These are phyloP conservation scores for Candida krabiensis DNA, from an alignment of 805 yeast genomes.

Conservation along the genomic window DNA sequence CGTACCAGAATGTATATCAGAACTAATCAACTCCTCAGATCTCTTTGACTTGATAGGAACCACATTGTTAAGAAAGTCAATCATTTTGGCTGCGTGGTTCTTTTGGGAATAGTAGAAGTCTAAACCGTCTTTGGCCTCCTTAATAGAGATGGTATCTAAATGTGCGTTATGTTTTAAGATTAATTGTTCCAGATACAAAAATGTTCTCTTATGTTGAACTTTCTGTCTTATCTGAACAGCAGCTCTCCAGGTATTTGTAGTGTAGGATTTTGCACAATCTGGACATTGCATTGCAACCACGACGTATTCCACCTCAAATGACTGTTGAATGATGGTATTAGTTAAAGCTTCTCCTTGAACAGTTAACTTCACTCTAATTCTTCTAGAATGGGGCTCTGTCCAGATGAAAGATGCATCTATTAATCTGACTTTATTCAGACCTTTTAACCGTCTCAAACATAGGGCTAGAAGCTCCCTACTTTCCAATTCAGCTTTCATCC, in stretches of 20 bases:
- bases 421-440: constrained; percentile 79
- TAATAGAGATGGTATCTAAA: constrained; percentile 87
- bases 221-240: constrained; percentile 97
- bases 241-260: constrained; percentile 98
- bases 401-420: constrained; percentile 94
- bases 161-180: constrained; percentile 92
- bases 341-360: constrained; percentile 97
- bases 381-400: constrained; percentile 99
- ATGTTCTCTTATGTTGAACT: constrained; percentile 95
- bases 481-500: constrained; percentile 90
- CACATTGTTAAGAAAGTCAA: constrained; percentile 82
- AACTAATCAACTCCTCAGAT: constrained; percentile 88
- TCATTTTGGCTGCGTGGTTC: constrained; percentile 91
- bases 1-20: constrained; percentile 88
- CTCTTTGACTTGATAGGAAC: constrained; percentile 81
- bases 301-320: constrained; percentile 89
- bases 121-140: constrained; percentile 90
- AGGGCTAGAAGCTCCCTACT: constrained; percentile 90
- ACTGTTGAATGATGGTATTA: constrained; percentile 89
- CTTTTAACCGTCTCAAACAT: constrained; percentile 84
- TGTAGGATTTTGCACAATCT: constrained; percentile 96
- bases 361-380: constrained; percentile 86
- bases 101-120: constrained; percentile 89
- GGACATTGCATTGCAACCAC: constrained; percentile 97
- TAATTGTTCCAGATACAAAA: constrained; percentile 91